Conservation (phyloP, 116 monocot species). For the Dioscorea cayenensis region DNA sequence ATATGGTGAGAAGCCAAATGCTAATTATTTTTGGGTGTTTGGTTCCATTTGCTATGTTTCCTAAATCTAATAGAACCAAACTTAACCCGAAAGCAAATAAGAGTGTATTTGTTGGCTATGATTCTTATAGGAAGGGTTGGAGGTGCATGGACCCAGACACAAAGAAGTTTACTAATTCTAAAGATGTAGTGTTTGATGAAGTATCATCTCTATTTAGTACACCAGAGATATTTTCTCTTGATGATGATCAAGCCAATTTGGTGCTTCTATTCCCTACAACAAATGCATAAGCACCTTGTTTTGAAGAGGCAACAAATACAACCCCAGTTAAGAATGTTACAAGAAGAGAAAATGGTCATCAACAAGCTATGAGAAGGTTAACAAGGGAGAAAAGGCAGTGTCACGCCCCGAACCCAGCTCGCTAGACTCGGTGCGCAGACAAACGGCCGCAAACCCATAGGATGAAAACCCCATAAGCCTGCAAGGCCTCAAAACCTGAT, state of each 20-base stretch:
- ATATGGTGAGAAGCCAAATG: neutral
- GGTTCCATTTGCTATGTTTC: neutral
- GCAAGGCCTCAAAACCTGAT: too few relatives aligned
- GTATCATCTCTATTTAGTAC: neutral
- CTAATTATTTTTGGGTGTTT: conserved; percentile 4
- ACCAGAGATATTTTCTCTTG: too few relatives aligned
- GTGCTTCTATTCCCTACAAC: neutral
- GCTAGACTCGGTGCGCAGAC: too few relatives aligned
- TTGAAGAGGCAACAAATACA: too few relatives aligned
- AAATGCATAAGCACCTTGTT: conserved; percentile 1
- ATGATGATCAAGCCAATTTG: too few relatives aligned
- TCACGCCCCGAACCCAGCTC: too few relatives aligned
- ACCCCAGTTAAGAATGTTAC: neutral
- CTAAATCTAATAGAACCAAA: neutral
- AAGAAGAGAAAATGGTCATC: too few relatives aligned
- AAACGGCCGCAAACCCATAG: too few relatives aligned
- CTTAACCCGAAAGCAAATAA: neutral
- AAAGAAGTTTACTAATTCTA: neutral
- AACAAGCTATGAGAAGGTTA: too few relatives aligned
- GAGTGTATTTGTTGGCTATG: neutral
- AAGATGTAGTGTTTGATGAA: conserved; percentile 9
- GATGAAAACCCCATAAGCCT: too few relatives aligned
- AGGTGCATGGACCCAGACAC: conserved; percentile 3
- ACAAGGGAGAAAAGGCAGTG: neutral
- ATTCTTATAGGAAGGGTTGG: conserved; percentile 2